These are phyloP conservation scores for Crithidia acanthocephali DNA, from an alignment of 208 protist species.

Conservation along the genomic window DNA sequence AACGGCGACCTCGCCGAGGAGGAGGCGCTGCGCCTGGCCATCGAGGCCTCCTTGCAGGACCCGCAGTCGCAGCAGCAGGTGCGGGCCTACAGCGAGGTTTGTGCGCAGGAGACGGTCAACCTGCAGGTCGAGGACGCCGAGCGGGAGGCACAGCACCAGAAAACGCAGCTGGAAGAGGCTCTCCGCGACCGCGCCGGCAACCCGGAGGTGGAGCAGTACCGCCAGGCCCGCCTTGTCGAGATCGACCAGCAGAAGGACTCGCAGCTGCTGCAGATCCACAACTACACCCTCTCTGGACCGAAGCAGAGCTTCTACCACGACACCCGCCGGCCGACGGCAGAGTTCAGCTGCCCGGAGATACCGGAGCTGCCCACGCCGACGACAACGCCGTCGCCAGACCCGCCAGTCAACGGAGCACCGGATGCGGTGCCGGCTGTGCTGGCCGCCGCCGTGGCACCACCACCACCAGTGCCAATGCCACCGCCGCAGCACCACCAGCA, in stretches of 20 bases:
- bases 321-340: constrained; percentile 1
- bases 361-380: neutral
- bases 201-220: constrained; percentile 31
- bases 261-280: constrained; percentile 55
- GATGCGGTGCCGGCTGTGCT: constrained; percentile 15
- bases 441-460: constrained; percentile 8
- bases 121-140: constrained; percentile 43
- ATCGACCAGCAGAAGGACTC: constrained; percentile 61
- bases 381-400: neutral
- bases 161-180: constrained; percentile 68
- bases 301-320: constrained; percentile 48
- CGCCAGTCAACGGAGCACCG: neutral
- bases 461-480: neutral
- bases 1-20: constrained; percentile 81
- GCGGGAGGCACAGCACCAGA: constrained; percentile 61
- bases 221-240: constrained; percentile 35
- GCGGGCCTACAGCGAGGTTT: constrained; percentile 70
- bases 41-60: constrained; percentile 74
- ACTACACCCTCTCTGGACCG: constrained; percentile 44
- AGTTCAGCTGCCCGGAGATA: constrained; percentile 19
- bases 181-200: constrained; percentile 52
- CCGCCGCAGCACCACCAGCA: neutral
- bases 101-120: constrained; percentile 75
- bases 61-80: constrained; percentile 33
- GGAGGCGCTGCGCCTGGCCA: constrained; percentile 69